Evolutionary conservation across 306 rosid genomes (phyloP), one percentile per base, ranked within the genome.

Genomic region (Benincasa hispida): DNA sequence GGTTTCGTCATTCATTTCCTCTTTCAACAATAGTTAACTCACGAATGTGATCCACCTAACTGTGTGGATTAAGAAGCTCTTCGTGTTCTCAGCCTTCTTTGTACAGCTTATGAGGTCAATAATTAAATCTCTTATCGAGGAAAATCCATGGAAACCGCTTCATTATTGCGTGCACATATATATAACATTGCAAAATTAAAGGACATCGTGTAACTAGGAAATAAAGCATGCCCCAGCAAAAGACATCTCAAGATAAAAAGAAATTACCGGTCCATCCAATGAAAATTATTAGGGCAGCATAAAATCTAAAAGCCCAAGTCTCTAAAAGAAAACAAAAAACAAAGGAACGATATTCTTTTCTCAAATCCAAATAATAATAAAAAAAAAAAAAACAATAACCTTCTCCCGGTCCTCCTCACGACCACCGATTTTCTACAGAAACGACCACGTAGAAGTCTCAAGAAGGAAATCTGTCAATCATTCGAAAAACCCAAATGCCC

Each of bases 381-480:
- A n/a, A n/a, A n/a, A n/a, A n/a, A n/a, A n/a, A 72, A 1, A 48
- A 70, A 25, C 1, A 47, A 70, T 13, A 59, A 72, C 76, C 76
- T 72, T 72, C 18, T 48, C 58, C 42, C 25, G 76, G 48, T 72
- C 59, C 76, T 72, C 56, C 39, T 48, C 59, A 41, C 76, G 58
- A 27, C 25, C 41, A 5, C 55, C 21, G 76, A 48, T 48, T 48
- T 27, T 28, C 76, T 25, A 72, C 18, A 28, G 3, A 72, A 72
- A 47, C 42, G 60, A 72, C 48, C 41, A 47, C 76, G 42, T 48
- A 8, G 76, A 48, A 72, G 8, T 18, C 58, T 42, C 42, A 3
- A 9, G 42, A 14, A 72, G 35, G 76, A 48, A 72, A 48, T 48
- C 60, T 72, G 42, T 18, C 42, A 9, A 28, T 18, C 59, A 48